These are phyloP conservation scores for Tulasnella calospora DNA, from an alignment of 768 basidiomycete genomes.

Conservation along the genomic window DNA sequence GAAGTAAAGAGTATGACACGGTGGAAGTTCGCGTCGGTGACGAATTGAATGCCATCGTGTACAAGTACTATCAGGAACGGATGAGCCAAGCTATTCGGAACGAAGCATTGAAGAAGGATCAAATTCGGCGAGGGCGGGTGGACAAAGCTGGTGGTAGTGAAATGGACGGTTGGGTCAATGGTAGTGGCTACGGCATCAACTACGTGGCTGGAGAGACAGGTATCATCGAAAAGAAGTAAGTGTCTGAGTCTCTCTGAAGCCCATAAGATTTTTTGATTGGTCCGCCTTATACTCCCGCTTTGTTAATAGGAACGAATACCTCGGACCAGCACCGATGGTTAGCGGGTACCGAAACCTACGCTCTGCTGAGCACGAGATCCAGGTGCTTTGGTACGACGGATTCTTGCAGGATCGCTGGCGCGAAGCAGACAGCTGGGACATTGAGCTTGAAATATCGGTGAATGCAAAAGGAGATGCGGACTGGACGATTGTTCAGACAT, in stretches of 20 bases:
- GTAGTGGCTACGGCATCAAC: constrained; percentile 18
- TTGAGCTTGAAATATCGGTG: constrained; percentile 16
- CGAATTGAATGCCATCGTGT: constrained; percentile 22
- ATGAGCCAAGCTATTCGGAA: constrained; percentile 12
- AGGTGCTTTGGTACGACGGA: constrained; percentile 21
- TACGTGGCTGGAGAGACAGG: constrained; percentile 23
- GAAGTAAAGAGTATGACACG: constrained; percentile 23
- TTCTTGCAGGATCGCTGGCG: constrained; percentile 24
- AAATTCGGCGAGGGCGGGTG: neutral
- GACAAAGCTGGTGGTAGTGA: constrained; percentile 12
- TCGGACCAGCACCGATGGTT: constrained; percentile 22
- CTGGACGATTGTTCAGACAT: constrained; percentile 19
- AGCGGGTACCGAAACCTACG: constrained; percentile 12
- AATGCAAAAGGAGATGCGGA: constrained; percentile 20
- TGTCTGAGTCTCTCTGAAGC: neutral
- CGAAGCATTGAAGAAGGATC: constrained; percentile 19
- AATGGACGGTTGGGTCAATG: constrained; percentile 23
- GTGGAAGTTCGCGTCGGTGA: constrained; percentile 10
- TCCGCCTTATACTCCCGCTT: neutral
- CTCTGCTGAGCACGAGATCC: constrained; percentile 13
- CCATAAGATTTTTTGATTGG: no score
- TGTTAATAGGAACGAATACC: constrained; percentile 17
- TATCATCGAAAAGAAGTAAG: constrained; percentile 21
- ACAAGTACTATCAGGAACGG: constrained; percentile 17
- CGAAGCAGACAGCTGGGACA: constrained; percentile 23